Evolutionary conservation across 2,329 filamentous ascomycete genomes (phyloP).

Genomic region (Botryotinia calthae): DNA sequence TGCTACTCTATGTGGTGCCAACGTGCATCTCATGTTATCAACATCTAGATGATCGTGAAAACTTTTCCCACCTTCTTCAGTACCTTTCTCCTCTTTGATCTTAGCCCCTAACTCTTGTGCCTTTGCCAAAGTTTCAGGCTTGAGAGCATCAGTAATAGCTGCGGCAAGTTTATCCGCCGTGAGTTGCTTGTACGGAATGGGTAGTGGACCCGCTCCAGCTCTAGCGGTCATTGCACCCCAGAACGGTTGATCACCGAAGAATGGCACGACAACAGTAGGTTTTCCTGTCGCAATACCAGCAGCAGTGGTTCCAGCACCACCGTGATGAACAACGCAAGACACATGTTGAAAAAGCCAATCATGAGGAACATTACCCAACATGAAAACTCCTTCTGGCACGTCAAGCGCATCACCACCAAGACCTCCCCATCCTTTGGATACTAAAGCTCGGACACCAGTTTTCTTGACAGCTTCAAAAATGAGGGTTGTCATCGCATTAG

Average conservation of each 20-base stretch:
- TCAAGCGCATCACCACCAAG: constrained; percentile 68
- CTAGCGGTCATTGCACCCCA: constrained; percentile 75
- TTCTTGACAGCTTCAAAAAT: constrained; percentile 69
- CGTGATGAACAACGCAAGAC: constrained; percentile 81
- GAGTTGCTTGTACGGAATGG: constrained; percentile 66
- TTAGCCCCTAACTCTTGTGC: constrained; percentile 52
- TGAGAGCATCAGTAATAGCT: constrained; percentile 60
- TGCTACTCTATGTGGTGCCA: constrained; percentile 66
- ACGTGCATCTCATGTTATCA: constrained; percentile 64
- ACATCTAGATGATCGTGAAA: constrained; percentile 71
- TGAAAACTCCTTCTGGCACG: constrained; percentile 73
- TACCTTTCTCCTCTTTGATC: constrained; percentile 65
- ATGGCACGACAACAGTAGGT: constrained; percentile 80
- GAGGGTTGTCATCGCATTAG: constrained; percentile 64
- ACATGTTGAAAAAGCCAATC: constrained; percentile 86
- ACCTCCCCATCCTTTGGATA: constrained; percentile 87
- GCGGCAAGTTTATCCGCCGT: constrained; percentile 64
- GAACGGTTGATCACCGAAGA: constrained; percentile 83
- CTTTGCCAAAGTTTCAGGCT: constrained; percentile 56
- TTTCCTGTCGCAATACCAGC: constrained; percentile 78
- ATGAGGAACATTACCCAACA: constrained; percentile 82
- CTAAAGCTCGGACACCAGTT: constrained; percentile 70
- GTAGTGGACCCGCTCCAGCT: constrained; percentile 69
- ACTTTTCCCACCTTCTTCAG: constrained; percentile 60
- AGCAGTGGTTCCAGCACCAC: constrained; percentile 83